A percentile compares a stretch with the other conserved stretches of the same genome.
These are phyloP conservation scores for Begonia masoniana DNA, from an alignment of 306 rosid genomes.

Conservation along the genomic window DNA sequence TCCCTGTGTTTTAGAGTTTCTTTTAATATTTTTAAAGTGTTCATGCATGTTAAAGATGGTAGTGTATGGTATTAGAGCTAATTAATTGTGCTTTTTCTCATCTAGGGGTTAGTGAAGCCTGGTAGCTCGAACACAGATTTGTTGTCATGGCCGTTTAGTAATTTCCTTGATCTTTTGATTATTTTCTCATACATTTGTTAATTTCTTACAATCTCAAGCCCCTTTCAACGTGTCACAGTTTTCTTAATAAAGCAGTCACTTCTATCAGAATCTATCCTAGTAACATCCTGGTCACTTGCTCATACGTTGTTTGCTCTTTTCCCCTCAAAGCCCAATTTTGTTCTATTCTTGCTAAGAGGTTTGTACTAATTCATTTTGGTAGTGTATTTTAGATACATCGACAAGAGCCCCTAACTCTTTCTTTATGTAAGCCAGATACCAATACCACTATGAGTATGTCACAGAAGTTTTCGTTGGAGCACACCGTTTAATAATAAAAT, in stretches of 20 bases:
- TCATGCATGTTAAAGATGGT: conserved; percentile 18
- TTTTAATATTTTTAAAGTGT: conserved; percentile 6
- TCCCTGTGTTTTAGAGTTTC: conserved; percentile 4
- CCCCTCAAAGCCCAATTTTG: too few relatives aligned
- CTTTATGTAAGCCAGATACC: too few relatives aligned
- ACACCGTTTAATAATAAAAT: too few relatives aligned
- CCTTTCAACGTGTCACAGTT: not conserved
- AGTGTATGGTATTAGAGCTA: conserved; percentile 20
- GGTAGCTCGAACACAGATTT: conserved; percentile 59
- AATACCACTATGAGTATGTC: too few relatives aligned
- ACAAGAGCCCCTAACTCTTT: too few relatives aligned
- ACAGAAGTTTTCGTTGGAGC: too few relatives aligned
- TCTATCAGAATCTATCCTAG: not conserved
- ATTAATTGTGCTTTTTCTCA: conserved; percentile 42
- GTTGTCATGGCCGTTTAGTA: conserved; percentile 56
- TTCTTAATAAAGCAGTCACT: not conserved
- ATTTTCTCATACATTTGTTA: not conserved
- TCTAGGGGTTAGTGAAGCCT: conserved; percentile 64
- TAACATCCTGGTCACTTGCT: not conserved
- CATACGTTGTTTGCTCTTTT: too few relatives aligned
- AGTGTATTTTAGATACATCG: too few relatives aligned
- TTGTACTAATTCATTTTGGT: too few relatives aligned
- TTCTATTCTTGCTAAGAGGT: too few relatives aligned
- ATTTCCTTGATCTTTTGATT: conserved; percentile 52
- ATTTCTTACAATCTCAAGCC: not conserved